Conservation (phyloP, 2,329 filamentous ascomycete species). For the Pseudogymnoascus sp. region DNA sequence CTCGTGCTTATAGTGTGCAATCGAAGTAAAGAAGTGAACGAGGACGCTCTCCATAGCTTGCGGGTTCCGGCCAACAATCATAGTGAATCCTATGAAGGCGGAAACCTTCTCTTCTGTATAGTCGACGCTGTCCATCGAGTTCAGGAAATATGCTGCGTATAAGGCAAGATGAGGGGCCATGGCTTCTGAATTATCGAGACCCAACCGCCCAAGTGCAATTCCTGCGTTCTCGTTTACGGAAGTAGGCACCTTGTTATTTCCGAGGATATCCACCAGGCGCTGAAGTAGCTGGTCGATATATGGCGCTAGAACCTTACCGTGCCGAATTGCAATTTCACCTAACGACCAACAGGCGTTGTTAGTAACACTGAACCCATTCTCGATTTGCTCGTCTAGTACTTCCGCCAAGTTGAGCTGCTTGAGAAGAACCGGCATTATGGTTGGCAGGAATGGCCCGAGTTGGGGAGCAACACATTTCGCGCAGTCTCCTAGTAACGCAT, state of each 20-base stretch:
- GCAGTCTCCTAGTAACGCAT: constrained; percentile 89
- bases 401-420: constrained; percentile 78
- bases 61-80: constrained; percentile 78
- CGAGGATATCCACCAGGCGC: constrained; percentile 73
- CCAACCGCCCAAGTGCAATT: constrained; percentile 82
- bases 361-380: constrained; percentile 81
- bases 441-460: constrained; percentile 65
- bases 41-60: constrained; percentile 85
- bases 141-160: constrained; percentile 77
- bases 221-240: constrained; percentile 91
- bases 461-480: constrained; percentile 86
- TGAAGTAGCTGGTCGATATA: constrained; percentile 72
- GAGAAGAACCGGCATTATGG: constrained; percentile 73
- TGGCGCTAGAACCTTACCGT: constrained; percentile 66
- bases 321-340: constrained; percentile 82
- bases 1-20: constrained; percentile 66
- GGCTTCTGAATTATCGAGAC: constrained; percentile 67
- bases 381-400: constrained; percentile 70
- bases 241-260: constrained; percentile 75
- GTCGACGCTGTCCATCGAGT: constrained; percentile 74
- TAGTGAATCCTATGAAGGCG: constrained; percentile 83
- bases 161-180: constrained; percentile 72
- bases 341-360: constrained; percentile 98
- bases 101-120: constrained; percentile 91
- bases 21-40: constrained; percentile 72